Base-by-base conservation (phyloP, 2,329 filamentous ascomycete species). In the Lasiodiplodia sp. region DNA sequence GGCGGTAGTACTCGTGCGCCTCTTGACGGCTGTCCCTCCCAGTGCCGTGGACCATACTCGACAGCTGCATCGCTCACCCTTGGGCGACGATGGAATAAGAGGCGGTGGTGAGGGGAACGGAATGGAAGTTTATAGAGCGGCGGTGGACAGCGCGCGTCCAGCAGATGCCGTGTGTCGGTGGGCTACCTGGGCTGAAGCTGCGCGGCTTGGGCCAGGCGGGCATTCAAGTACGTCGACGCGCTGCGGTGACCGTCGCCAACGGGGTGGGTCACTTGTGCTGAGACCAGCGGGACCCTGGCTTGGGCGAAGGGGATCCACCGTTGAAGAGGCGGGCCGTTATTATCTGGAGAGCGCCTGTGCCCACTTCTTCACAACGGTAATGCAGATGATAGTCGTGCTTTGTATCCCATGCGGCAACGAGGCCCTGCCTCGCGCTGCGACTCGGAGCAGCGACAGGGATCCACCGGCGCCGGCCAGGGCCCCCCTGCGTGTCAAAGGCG, bases 1-100 rank as follows among this genome's bases (percentile, higher is more conserved):
- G 69, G 60, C 47, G 62, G 53, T 69, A 69, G 53, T 52, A 64
- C 55, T 75, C 73, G 71, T 75, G 73, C 70, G 74, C 74, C 70
- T 81, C 78, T 70, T 75, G 78, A 72, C 67, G 70, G 44, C 58
- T 68, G 60, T 80, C 78, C 72, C 79, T 75, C 70, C 78, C 79
- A 73, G 75, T 79, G 75, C 76, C 77, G 78, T 81, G 78, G 73
- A 81, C 78, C 79, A 81, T 81, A 71, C 76, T 81, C 74, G 79
- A 78, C 72, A 81, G 77, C 75, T 81, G 79, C 79, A 81, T 81
- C 71, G 69, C 67, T 60, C 44, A 51, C 66, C 34, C 69, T 66
- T 28, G 68, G 69, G 68, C 67, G 70, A 72, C 56, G 47, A 56
- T 57, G 52, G 37, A 62, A 51, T 66, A 44, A 53, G 53, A 49